Evolutionary conservation across 2,329 filamentous ascomycete species (phyloP), one percentile per base, ranked within the genome.

Genomic region (Didymella sp.): DNA sequence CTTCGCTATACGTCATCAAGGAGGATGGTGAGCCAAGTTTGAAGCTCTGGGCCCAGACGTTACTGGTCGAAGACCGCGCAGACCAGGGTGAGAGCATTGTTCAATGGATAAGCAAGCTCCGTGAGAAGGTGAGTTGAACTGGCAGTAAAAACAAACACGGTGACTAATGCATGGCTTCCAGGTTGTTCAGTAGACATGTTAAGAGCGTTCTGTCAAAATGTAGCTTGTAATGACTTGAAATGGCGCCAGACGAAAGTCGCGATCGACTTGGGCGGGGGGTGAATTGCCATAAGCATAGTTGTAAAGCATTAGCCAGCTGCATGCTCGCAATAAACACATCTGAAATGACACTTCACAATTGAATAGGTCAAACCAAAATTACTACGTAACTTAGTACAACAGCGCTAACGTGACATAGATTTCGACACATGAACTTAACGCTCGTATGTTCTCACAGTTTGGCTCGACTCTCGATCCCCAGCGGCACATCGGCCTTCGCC

Each of bases 21-120:
- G 94, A 98, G 77, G 95, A 98, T 72, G 95, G 95, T 49, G 95
- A 99, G 79, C 95, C 95, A 28, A 94, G 91, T 70, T 81, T 99
- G 75, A 93, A 96, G 79, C 81, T 98, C 62, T 99, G 95, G 95
- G 95, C 95, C 41, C 94, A 97, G 82, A 97, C 95, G 40, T 82
- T 98, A 77, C 81, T 99, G 69, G 89, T 99, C 43, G 95, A 99
- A 78, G 95, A 99, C 78, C 84, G 94, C 64, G 92, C 94, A 52
- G 95, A 99, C 75, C 92, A 97, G 79, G 89, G 92, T 46, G 88
- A 96, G 79, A 96, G 93, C 74, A 88, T 95, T 72, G 89, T 89
- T 69, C 94, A 98, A 79, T 99, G 92, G 89, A 89, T 98, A 82
- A 92, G 92, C 54, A 88, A 86, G 70, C 79, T 99, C 77, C 85